phyloP scores from a whole-genome alignment of 495 filamentous ascomycete species.

The Parachaetomium inaequale region DNA sequence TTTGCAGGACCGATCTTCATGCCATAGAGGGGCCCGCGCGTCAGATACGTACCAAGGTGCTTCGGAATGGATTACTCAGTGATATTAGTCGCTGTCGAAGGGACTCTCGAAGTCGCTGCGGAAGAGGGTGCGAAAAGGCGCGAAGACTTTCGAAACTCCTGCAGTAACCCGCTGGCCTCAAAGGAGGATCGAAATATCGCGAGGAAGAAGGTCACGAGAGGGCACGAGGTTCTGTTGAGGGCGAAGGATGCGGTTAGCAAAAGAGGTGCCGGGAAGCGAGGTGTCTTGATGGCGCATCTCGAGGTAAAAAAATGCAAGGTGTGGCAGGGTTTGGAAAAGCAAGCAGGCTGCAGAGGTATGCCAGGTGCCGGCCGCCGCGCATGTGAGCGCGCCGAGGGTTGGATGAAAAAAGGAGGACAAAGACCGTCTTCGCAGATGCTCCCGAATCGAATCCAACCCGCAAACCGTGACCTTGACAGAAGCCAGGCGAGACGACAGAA shows the following conservation, averaged over 20 bases:
- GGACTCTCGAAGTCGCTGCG: constrained; percentile 36
- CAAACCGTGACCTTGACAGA: background rate
- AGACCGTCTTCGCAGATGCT: background rate
- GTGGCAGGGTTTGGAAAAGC: background rate
- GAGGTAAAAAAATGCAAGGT: background rate
- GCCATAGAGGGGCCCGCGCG: constrained; percentile 1
- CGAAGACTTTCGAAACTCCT: constrained; percentile 59
- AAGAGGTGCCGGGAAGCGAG: background rate
- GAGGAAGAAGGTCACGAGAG: constrained; percentile 29
- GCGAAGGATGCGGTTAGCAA: constrained; percentile 29
- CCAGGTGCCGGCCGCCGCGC: background rate
- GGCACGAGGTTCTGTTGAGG: constrained; percentile 27
- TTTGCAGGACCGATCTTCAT: constrained; percentile 25
- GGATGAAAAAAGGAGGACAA: background rate
- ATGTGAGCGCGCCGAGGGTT: background rate
- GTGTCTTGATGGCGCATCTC: background rate
- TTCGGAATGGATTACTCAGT: constrained; percentile 10
- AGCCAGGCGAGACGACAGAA: background rate
- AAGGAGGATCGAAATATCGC: constrained; percentile 58
- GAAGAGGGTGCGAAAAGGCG: constrained; percentile 41
- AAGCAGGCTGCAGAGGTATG: background rate
- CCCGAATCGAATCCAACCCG: background rate
- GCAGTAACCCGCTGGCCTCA: constrained; percentile 93
- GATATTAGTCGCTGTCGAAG: constrained; percentile 25
- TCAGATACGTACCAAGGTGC: constrained; percentile 17